Percentiles rank a stretch among this genome's conserved stretches.
phyloP scores from a whole-genome alignment of 2,329 filamentous ascomycete genomes.

The Fusarium multiceps region DNA sequence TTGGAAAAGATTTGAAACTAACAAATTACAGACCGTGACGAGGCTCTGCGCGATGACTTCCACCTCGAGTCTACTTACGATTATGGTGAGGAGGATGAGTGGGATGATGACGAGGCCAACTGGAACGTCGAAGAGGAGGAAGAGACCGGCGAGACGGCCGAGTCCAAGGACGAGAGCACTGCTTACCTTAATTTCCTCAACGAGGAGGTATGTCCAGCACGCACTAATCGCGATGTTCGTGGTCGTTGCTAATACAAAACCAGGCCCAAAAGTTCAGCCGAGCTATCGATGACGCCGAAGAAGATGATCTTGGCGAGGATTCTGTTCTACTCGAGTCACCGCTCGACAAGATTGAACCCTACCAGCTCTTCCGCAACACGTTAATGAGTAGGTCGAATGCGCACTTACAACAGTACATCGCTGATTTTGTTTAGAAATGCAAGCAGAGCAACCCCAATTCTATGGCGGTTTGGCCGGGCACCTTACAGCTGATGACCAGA shows the following conservation, averaged over 20 bases:
- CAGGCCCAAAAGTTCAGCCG: slow-evolving; percentile 86
- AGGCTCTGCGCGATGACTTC: slow-evolving; percentile 90
- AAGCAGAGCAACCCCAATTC: slow-evolving; percentile 90
- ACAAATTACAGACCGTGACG: slow-evolving; percentile 78
- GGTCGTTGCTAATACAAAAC: slow-evolving; percentile 37
- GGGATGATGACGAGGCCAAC: slow-evolving; percentile 82
- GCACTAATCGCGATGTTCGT: neutral
- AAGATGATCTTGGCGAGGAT: slow-evolving; percentile 92
- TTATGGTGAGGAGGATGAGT: slow-evolving; percentile 81
- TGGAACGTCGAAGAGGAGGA: slow-evolving; percentile 82
- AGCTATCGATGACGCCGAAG: slow-evolving; percentile 75
- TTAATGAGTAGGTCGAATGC: slow-evolving; percentile 76
- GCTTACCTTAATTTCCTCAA: slow-evolving; percentile 97
- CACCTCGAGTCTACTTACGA: slow-evolving; percentile 72
- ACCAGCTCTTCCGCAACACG: slow-evolving; percentile 85
- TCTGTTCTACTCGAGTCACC: slow-evolving; percentile 93
- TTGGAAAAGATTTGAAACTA: slow-evolving; percentile 27
- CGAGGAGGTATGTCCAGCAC: slow-evolving; percentile 73
- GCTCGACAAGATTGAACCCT: slow-evolving; percentile 94
- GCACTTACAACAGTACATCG: neutral
- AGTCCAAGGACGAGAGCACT: slow-evolving; percentile 88
- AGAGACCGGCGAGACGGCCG: slow-evolving; percentile 70
- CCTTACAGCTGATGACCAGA: slow-evolving; percentile 82
- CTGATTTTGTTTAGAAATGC: slow-evolving; percentile 71
- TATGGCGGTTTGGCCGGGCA: slow-evolving; percentile 84